Evolutionary conservation across 441 rosid species (phyloP), one percentile per base, ranked within the genome.

Genomic region (Erysimum pusillum): DNA sequence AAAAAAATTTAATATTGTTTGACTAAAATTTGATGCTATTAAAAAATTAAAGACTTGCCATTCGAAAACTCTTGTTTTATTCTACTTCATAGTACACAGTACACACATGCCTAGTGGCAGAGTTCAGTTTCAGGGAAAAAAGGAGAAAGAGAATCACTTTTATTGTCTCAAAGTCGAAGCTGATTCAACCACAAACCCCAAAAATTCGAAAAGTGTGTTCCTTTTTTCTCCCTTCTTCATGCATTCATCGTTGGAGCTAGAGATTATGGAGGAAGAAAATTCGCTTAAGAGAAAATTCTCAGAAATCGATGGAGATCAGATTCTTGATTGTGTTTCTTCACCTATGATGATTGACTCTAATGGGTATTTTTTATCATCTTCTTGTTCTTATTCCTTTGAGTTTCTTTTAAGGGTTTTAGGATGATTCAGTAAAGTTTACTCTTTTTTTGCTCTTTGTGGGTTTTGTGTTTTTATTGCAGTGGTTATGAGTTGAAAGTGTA

Each of bases 401-500:
- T 63, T 25, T 20, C 7, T 63, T 28, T 25, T 1, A 42, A 2
- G 39, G 41, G n/a, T 22, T 38, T 34, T 41, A 1, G 6, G 9
- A 38, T 73, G 2, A 32, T 53, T 18, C 67, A 14, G 11, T 45
- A 60, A 80, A 76, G 15, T 49, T 64, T 39, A 9, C 65, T 58
- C 28, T 11, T 51, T 63, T 79, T 14, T 25, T 25, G 25, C 58
- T 6, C 59, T 11, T 61, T 77, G 48, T 78, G 87, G 94, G 51
- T 85, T 25, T 17, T 18, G 32, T n/a, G n/a, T 20, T 54, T 52
- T 11, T 15, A 11, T 6, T 3, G 20, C 48, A 18, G 67, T 9
- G 59, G 70, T 42, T 80, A 89, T 80, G 96, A 89, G 76, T 32
- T 73, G 80, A 77, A 83, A 58, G 85, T 90, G 57, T 89, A 78